Conservation (phyloP, 805 yeast species). For the Pichia insulana region DNA sequence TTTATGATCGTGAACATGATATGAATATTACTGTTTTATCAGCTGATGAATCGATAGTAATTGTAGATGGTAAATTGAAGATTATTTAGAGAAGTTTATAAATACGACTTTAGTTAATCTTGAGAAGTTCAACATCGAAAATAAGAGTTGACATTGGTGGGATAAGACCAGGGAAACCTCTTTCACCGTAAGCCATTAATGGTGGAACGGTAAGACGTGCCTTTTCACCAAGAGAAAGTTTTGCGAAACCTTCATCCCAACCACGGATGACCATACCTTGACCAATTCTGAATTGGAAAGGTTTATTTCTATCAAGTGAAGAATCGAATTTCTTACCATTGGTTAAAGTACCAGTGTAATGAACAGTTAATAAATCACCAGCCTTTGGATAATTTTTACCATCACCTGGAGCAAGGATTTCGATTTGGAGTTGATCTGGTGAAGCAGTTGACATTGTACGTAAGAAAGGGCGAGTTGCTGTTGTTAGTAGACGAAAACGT, state of each 20-base stretch:
- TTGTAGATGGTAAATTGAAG: slow-evolving; percentile 17
- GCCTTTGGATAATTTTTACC: slow-evolving; percentile 76
- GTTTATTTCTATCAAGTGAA: slow-evolving; percentile 88
- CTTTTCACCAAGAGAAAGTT: slow-evolving; percentile 86
- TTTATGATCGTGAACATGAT: slow-evolving; percentile 51
- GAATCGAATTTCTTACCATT: slow-evolving; percentile 95
- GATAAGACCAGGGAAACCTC: slow-evolving; percentile 94
- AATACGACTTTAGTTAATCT: slow-evolving; percentile 35
- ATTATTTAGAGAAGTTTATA: not conserved
- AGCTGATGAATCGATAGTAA: slow-evolving; percentile 26
- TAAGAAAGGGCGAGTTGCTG: not conserved
- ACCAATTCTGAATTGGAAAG: slow-evolving; percentile 90
- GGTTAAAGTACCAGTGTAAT: slow-evolving; percentile 91
- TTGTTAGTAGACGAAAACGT: not conserved
- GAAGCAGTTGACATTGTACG: slow-evolving; percentile 7
- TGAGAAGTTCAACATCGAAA: slow-evolving; percentile 70
- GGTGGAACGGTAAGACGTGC: slow-evolving; percentile 91
- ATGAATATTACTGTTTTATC: too few relatives aligned
- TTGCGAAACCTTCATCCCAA: slow-evolving; percentile 93
- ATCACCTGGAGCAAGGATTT: slow-evolving; percentile 47
- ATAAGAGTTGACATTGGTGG: slow-evolving; percentile 94
- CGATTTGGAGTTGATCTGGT: slow-evolving; percentile 25
- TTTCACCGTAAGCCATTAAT: slow-evolving; percentile 83
- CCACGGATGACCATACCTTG: slow-evolving; percentile 95
- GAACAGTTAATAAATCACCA: slow-evolving; percentile 88